A percentile compares a stretch with the other conserved stretches of the same genome.
Conservation (phyloP, 2,329 filamentous ascomycete species). For the Alternaria solani region DNA sequence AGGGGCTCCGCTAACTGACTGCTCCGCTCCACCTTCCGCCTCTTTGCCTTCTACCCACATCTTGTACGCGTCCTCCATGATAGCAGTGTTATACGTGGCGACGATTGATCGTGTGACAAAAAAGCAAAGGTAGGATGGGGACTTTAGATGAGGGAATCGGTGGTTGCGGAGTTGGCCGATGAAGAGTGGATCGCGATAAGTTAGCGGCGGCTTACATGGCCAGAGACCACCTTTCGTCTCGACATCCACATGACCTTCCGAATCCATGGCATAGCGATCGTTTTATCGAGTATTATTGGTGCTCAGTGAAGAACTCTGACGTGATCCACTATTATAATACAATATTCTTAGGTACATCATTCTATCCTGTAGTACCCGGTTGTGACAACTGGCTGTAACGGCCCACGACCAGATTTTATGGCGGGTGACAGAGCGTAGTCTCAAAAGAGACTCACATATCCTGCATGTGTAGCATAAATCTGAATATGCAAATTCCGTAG, state of each 20-base stretch:
- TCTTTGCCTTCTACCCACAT: constrained; percentile 57
- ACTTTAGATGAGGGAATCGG: constrained; percentile 4
- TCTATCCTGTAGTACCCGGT: neutral
- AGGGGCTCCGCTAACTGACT: constrained; percentile 52
- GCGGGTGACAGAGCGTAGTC: neutral
- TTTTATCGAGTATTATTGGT: neutral
- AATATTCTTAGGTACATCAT: neutral
- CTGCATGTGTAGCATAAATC: neutral
- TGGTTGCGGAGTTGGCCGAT: constrained; percentile 30
- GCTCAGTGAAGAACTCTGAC: neutral
- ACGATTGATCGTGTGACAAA: neutral
- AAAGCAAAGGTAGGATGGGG: neutral
- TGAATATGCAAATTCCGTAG: neutral
- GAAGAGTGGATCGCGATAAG: constrained; percentile 31
- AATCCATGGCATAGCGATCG: neutral
- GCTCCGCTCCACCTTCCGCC: constrained; percentile 53
- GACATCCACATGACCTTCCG: neutral
- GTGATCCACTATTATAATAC: neutral
- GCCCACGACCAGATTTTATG: neutral
- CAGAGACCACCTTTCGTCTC: neutral
- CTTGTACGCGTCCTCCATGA: constrained; percentile 21
- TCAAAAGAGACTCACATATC: neutral
- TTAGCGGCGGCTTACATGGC: constrained; percentile 20
- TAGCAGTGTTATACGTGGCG: constrained; percentile 15
- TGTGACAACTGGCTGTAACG: neutral